phyloP scores from a whole-genome alignment of 352 stramenopile species.

The Globisporangium parvum region DNA sequence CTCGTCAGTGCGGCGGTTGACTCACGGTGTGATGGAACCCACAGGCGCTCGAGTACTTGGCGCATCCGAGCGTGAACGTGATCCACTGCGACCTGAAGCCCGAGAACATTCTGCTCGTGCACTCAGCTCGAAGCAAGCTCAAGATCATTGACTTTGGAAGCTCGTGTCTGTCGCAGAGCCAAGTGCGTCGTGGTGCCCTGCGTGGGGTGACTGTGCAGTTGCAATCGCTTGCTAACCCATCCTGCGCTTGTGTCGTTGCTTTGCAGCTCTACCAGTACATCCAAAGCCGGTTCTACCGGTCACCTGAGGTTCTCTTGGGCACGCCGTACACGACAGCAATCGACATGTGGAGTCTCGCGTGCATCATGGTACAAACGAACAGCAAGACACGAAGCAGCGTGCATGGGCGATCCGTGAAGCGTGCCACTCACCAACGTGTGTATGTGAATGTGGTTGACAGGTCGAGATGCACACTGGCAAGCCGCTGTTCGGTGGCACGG shows the following conservation, averaged over 20 bases:
- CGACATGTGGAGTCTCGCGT: conserved; percentile 89
- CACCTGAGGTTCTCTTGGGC: conserved; percentile 83
- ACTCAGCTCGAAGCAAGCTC: conserved; percentile 92
- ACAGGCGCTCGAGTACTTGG: conserved; percentile 81
- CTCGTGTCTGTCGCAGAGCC: conserved; percentile 92
- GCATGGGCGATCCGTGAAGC: too few species aligned
- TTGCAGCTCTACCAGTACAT: conserved; percentile 96
- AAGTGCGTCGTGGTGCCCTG: conserved; percentile 24
- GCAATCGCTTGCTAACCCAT: neutral
- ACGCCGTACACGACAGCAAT: conserved; percentile 80
- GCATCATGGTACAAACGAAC: conserved; percentile 45
- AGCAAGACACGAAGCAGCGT: too few species aligned
- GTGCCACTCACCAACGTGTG: too few species aligned
- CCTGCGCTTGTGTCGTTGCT: conserved; percentile 1
- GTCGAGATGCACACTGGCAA: conserved; percentile 98
- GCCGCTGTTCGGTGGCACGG: conserved; percentile 94
- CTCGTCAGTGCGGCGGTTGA: neutral
- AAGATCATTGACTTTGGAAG: conserved; percentile 99
- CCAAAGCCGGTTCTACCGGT: conserved; percentile 97
- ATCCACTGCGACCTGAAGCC: conserved; percentile 99
- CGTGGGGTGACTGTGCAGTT: too few species aligned
- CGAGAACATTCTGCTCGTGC: conserved; percentile 97
- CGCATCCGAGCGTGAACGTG: conserved; percentile 90
- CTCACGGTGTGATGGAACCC: neutral
- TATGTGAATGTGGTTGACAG: too few species aligned